Evolutionary conservation across 1,284 basidiomycete species (phyloP).

Genomic region (Peniophora sp.): DNA sequence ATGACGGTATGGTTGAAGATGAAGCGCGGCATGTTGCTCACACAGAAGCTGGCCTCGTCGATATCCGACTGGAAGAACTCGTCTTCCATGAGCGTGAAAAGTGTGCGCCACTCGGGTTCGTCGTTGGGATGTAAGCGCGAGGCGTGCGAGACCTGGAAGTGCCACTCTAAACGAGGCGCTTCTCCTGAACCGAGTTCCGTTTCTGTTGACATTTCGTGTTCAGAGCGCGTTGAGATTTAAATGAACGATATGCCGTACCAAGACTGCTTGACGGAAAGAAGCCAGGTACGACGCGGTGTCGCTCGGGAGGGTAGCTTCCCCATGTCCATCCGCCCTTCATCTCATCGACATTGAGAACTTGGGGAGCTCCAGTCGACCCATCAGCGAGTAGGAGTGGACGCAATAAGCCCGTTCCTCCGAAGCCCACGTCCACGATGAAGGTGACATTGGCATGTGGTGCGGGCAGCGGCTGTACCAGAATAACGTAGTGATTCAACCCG

Average conservation of each 20-base stretch:
- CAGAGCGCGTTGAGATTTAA: not conserved
- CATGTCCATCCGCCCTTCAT: conserved; percentile 14
- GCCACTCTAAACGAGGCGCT: conserved; percentile 17
- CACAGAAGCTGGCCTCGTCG: conserved; percentile 20
- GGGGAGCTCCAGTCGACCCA: not conserved
- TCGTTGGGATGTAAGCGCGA: not conserved
- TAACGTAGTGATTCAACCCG: conserved; percentile 23
- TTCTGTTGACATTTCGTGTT: conserved; percentile 3
- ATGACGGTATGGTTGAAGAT: conserved; percentile 25
- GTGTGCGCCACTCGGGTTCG: conserved; percentile 17
- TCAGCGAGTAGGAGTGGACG: conserved; percentile 28
- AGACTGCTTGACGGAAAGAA: conserved; percentile 19
- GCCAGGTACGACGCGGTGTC: conserved; percentile 1
- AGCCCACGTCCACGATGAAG: conserved; percentile 31
- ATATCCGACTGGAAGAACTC: conserved; percentile 26
- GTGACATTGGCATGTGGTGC: conserved; percentile 20
- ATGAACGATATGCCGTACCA: conserved; percentile 11
- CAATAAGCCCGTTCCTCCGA: conserved; percentile 21
- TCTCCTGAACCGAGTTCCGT: conserved; percentile 9
- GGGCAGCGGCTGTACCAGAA: conserved; percentile 28
- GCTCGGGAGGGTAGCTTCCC: conserved; percentile 3
- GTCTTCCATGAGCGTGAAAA: conserved; percentile 27
- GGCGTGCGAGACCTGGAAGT: conserved; percentile 21
- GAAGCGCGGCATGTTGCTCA: conserved; percentile 16
- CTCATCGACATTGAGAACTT: conserved; percentile 9